phyloP scores from a whole-genome alignment of 2,329 filamentous ascomycete species.

The Sporothrix pallida region DNA sequence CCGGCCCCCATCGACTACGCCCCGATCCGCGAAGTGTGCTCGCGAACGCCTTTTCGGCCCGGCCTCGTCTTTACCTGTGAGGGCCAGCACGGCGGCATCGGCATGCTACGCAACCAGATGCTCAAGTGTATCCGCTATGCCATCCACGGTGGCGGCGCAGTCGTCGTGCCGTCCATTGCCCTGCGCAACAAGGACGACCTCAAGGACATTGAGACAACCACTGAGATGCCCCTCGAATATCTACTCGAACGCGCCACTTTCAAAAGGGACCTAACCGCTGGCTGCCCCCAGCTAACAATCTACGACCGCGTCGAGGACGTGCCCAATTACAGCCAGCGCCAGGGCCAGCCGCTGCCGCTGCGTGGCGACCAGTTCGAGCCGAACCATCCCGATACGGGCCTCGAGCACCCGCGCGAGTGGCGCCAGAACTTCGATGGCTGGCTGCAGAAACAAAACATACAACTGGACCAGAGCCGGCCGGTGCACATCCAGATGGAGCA shows the following conservation, averaged over 20 bases:
- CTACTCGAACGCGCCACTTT: conserved; percentile 43
- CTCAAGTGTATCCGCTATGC: conserved; percentile 51
- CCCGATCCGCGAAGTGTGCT: conserved; percentile 46
- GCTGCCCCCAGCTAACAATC: conserved; percentile 43
- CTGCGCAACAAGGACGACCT: conserved; percentile 45
- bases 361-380: conserved; percentile 45
- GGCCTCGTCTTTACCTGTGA: conserved; percentile 50
- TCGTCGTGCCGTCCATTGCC: conserved; percentile 48
- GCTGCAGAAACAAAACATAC: conserved; percentile 40
- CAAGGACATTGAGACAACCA: conserved; percentile 43
- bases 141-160: conserved; percentile 46
- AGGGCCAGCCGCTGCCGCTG: conserved; percentile 38
- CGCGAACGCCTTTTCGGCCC: conserved; percentile 43
- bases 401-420: conserved; percentile 41
- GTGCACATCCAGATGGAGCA: conserved; percentile 44
- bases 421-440: conserved; percentile 42
- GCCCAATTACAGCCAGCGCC: conserved; percentile 39
- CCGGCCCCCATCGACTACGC: conserved; percentile 45
- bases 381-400: conserved; percentile 40
- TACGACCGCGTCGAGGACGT: conserved; percentile 44
- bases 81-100: conserved; percentile 49
- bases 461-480: conserved; percentile 35
- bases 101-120: conserved; percentile 50
- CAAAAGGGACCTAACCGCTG: conserved; percentile 39
- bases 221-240: conserved; percentile 43